Base-by-base conservation (phyloP, 345 rosid species). In the Boechera stricta region DNA sequence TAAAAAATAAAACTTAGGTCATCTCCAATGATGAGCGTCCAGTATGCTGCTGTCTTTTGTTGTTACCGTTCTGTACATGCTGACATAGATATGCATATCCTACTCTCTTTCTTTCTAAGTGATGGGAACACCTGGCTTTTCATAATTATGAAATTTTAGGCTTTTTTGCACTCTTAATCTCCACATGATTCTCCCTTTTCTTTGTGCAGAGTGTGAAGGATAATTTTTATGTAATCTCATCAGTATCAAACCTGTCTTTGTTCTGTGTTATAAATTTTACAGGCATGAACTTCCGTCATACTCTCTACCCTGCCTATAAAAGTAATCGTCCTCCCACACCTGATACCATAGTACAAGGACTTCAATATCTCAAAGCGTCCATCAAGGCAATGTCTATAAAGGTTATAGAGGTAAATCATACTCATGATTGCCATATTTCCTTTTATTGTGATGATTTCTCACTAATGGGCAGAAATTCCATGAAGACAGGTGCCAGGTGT, bases 261-360 rank as follows among this genome's bases (percentile, higher is more conserved):
- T 59, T 60, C 33, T 41, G 39, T 78, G 59, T 31, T 64, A 49
- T 45, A 44, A 53, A 65, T 10, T 72, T 71, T 78, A 68, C 82
- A 78, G 99, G 98, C 70, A 55, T 81, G 81, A 94, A 87, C 78
- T 94, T 94, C 63, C 98, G 98, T 63, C 99, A 92, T 75, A 92
- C 84, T 72, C 73, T 94, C 11, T 94, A 90, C 80, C 90, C 96
- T 24, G 76, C 89, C 57, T 94, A 94, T 85, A 92, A 92, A 89
- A 85, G 93, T 80, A 90, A 94, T 77, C 97, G 98, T 5, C 88
- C 95, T 59, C 98, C 97, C 64, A 92, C 98, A 32, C 98, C 99
- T 60, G 99, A 92, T 84, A 94, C 99, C 74, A 76, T 94, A 79
- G 87, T 94, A 69, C 94, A 95, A 80, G 99, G 96, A 56, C 91